Conservation (phyloP, 2,329 filamentous ascomycete genomes). For the Colletotrichum sp. region DNA sequence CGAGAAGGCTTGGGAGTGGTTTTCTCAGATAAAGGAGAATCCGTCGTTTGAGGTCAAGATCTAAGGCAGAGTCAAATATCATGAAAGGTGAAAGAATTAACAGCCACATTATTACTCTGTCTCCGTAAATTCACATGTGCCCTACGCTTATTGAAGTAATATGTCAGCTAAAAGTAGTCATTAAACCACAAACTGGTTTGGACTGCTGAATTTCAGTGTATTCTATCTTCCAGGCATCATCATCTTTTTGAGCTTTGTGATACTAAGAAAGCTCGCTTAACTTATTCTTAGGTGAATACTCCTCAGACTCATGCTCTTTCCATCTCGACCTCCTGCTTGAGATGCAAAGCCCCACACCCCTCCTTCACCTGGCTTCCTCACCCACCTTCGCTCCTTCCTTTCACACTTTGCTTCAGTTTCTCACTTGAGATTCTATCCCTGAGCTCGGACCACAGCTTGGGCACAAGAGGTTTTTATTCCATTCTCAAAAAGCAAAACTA, state of each 20-base stretch:
- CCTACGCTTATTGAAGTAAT: not conserved
- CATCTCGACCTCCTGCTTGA: not conserved
- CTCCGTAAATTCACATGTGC: not conserved
- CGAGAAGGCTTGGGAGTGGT: constrained; percentile 46
- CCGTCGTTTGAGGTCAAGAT: constrained; percentile 40
- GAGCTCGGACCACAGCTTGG: not conserved
- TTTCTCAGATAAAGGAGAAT: constrained; percentile 38
- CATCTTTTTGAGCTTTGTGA: too few species aligned
- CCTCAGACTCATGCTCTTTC: not conserved
- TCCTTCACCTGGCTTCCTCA: not conserved
- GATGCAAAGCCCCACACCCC: not conserved
- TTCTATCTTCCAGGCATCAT: too few species aligned
- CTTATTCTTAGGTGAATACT: not conserved
- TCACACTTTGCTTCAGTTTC: not conserved
- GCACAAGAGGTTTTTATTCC: not conserved
- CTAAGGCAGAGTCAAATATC: not conserved
- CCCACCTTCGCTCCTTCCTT: not conserved
- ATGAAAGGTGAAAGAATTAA: too few species aligned
- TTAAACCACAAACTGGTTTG: not conserved
- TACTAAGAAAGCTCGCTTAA: not conserved
- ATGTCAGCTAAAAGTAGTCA: not conserved
- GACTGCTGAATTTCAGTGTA: not conserved
- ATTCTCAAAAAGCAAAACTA: not conserved
- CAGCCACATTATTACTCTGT: too few species aligned
- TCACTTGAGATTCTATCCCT: not conserved